phyloP scores from a whole-genome alignment of 225 moss, liverwort and hornwort species.

The Thuidium tamariscinum region DNA sequence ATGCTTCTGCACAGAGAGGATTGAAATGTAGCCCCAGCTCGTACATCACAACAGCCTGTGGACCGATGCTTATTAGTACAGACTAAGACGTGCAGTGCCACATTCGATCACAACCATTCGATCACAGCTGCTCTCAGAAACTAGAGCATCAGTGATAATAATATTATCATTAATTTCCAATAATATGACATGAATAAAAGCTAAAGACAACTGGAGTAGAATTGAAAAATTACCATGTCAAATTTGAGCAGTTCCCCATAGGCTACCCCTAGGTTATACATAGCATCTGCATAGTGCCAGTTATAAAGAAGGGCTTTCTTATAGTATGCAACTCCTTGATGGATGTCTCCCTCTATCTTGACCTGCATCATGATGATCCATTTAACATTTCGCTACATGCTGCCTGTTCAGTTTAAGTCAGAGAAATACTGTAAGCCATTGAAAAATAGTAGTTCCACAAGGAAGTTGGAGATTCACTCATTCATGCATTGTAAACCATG shows the following conservation, averaged over 20 bases:
- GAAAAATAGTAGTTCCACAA: conserved; percentile 7
- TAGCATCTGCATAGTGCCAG: conserved; percentile 99
- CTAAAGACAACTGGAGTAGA: not conserved
- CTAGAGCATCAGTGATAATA: not conserved
- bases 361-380: conserved; percentile 68
- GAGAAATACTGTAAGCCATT: conserved; percentile 33
- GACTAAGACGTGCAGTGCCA: not conserved
- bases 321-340: conserved; percentile 92
- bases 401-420: conserved; percentile 41
- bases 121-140: not conserved
- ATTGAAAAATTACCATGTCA: conserved; percentile 62
- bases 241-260: conserved; percentile 98
- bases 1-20: conserved; percentile 98
- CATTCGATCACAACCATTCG: not conserved
- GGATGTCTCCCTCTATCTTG: conserved; percentile 96
- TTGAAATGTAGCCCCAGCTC: conserved; percentile 99
- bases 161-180: not conserved
- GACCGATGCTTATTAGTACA: not conserved
- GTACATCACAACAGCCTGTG: conserved; percentile 98
- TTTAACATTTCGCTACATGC: conserved; percentile 45
- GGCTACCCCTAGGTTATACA: conserved; percentile 99
- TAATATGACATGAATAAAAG: not conserved
- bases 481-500: not conserved
- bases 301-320: conserved; percentile 96
- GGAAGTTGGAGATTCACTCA: conserved; percentile 4